Percentiles rank a stretch among this genome's conserved stretches.
phyloP scores from a whole-genome alignment of 2,329 filamentous ascomycete species.

The Colletotrichum liaoningense region DNA sequence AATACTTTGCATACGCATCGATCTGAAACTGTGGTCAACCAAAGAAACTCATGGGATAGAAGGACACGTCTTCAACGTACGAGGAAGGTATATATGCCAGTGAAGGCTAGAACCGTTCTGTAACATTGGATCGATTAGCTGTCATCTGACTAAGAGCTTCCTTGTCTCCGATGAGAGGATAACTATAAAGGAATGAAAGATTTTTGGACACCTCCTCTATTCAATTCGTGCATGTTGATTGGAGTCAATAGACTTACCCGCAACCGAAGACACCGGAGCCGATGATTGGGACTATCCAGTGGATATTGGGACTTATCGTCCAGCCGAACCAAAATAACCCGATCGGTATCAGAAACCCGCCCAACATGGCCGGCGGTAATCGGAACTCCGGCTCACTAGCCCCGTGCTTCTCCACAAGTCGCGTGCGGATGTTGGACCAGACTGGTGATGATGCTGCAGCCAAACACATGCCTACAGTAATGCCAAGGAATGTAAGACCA shows the following conservation, averaged over 20 bases:
- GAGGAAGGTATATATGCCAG: slow-evolving; percentile 88
- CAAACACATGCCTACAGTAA: slow-evolving; percentile 74
- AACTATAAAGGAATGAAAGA: not conserved
- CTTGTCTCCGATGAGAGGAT: no score
- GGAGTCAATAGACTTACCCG: slow-evolving; percentile 61
- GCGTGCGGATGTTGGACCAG: slow-evolving; percentile 70
- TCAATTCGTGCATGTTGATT: not conserved
- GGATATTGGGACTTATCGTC: slow-evolving; percentile 25
- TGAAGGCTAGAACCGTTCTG: slow-evolving; percentile 82
- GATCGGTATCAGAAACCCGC: slow-evolving; percentile 79
- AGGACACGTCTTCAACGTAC: slow-evolving; percentile 57
- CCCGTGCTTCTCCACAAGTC: slow-evolving; percentile 66
- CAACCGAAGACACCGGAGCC: slow-evolving; percentile 77
- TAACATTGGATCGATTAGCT: not conserved
- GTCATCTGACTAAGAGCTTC: slow-evolving; percentile 45
- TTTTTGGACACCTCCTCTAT: not conserved
- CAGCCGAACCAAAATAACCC: slow-evolving; percentile 54
- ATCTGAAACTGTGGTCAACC: slow-evolving; percentile 55
- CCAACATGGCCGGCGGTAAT: slow-evolving; percentile 79
- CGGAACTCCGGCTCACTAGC: slow-evolving; percentile 86
- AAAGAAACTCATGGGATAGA: not conserved
- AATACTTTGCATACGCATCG: slow-evolving; percentile 82
- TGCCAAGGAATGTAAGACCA: slow-evolving; percentile 80
- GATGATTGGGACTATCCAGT: slow-evolving; percentile 61
- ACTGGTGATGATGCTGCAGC: slow-evolving; percentile 70